These are phyloP conservation scores for Colletotrichum musicola DNA, from an alignment of 2,329 filamentous ascomycete species.

Conservation along the genomic window DNA sequence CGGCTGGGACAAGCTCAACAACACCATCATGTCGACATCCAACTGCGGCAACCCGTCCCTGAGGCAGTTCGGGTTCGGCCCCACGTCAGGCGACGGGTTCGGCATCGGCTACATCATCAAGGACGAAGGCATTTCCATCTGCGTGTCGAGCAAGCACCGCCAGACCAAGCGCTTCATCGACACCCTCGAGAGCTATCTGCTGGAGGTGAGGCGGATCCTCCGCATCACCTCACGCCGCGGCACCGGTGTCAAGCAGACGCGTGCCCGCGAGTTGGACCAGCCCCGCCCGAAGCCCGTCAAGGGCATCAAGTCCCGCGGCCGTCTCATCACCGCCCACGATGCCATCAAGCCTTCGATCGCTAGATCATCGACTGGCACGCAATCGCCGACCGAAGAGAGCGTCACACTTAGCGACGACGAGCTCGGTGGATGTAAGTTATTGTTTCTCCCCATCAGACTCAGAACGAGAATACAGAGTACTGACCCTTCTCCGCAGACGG, in stretches of 20 bases:
- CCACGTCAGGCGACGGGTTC: conserved; percentile 92
- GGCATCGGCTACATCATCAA: conserved; percentile 99
- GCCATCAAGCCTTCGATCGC: conserved; percentile 52
- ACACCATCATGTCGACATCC: conserved; percentile 93
- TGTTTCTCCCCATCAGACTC: neutral
- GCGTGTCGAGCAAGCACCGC: conserved; percentile 91
- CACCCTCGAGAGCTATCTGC: conserved; percentile 87
- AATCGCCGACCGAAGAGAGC: conserved; percentile 77
- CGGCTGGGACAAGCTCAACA: conserved; percentile 97
- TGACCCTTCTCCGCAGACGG: conserved; percentile 74
- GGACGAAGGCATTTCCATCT: conserved; percentile 89
- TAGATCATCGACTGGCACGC: conserved; percentile 61
- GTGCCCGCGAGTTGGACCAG: conserved; percentile 67
- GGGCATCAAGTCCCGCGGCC: conserved; percentile 78
- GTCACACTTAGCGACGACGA: conserved; percentile 83
- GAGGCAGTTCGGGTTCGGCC: conserved; percentile 96
- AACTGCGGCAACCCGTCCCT: conserved; percentile 98
- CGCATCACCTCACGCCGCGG: conserved; percentile 70
- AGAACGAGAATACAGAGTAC: conserved; percentile 34
- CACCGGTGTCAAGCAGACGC: conserved; percentile 57
- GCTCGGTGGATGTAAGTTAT: conserved; percentile 88
- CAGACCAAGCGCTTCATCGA: conserved; percentile 94
- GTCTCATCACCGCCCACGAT: conserved; percentile 74
- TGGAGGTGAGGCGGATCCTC: conserved; percentile 89
- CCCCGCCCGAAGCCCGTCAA: conserved; percentile 51